Evolutionary conservation across 345 rosid genomes (phyloP), one percentile per base, ranked within the genome.

Genomic region (Camelina laxa): DNA sequence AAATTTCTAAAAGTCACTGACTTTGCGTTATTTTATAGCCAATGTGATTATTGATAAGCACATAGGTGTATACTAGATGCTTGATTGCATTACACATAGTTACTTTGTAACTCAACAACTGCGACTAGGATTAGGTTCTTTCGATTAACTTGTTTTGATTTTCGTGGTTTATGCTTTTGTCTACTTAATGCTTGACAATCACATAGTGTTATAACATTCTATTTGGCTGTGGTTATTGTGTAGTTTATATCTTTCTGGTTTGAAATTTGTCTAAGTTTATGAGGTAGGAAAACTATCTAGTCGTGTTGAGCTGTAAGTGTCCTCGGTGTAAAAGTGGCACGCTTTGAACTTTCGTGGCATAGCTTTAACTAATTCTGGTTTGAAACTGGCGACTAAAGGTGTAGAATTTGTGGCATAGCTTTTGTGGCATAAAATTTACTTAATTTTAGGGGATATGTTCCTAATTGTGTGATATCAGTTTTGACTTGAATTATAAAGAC

Each of bases 101-200:
- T 42, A 11, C 35, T 58, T 20, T 58, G 22, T 3, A 47, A 45
- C 21, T 58, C 47, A 1, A 14, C 7, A 42, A 11, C 22, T 56
- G 42, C 12, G 24, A 17, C 13, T 24, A 0, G 33, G 47, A 49
- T 33, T 59, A 47, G 22, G 47, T 13, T 16, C 51, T 45, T 33
- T 9, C 9, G 56, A 48, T 12, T 27, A 48, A 11, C 2, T 30
- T n/a, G 68, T 27, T 63, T 14, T 4, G 55, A 9, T 45, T 44
- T 45, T 6, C 10, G 12, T 1, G 41, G 41, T 38, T 24, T 9
- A 38, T 38, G 4, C 12, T 39, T 39, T 39, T 3, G 42, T 39
- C 65, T 44, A 16, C 27, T 2, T 31, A 44, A 58, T 59, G 59
- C 17, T 60, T 70, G 66, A 38, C 13, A 38, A 9, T 11, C 41